Evolutionary conservation across 805 yeast species (phyloP), one percentile per base, ranked within the genome.

Genomic region (Yamadazyma insecticola): DNA sequence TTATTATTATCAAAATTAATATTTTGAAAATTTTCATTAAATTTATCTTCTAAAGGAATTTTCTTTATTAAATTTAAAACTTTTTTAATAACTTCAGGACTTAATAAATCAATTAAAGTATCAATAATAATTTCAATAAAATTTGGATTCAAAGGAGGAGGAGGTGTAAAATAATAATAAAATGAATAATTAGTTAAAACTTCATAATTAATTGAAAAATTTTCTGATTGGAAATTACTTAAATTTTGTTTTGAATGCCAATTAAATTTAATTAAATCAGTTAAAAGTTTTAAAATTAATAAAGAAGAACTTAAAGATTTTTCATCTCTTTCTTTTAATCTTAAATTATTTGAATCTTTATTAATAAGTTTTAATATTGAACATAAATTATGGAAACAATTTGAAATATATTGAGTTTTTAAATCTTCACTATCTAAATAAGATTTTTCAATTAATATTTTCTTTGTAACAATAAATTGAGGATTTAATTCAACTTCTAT

Each of bases 401-500:
- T 28, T 15, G 50, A 37, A 6, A 57, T 44, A 30, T 52, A 41
- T 14, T 32, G 33, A 9, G 32, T 32, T n/a, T n/a, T n/a, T n/a
- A n/a, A n/a, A 19, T 33, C 26, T 12, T 29, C 19, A 13, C 21
- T 29, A 10, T 32, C 48, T 17, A 24, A 21, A 16, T 26, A 19
- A n/a, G 28, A 10, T 29, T 43, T 47, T 17, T 41, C 41, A 11
- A 56, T 26, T 16, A 64, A 44, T 24, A 62, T 49, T 19, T 50
- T 42, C 16, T 52, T 54, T 13, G 69, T 55, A 16, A 48, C 41
- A 13, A 55, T 35, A 35, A 54, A 65, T 37, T 63, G 70, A 2
- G 66, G 60, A 33, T 63, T 59, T 25, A 63, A 45, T 44, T 64
- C 70, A 6, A 64, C 65, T 34, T 65, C 70, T 8, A 55, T 54